These are phyloP conservation scores for Pyrus hybrid DNA, from an alignment of 331 rosid genomes.

Conservation along the genomic window DNA sequence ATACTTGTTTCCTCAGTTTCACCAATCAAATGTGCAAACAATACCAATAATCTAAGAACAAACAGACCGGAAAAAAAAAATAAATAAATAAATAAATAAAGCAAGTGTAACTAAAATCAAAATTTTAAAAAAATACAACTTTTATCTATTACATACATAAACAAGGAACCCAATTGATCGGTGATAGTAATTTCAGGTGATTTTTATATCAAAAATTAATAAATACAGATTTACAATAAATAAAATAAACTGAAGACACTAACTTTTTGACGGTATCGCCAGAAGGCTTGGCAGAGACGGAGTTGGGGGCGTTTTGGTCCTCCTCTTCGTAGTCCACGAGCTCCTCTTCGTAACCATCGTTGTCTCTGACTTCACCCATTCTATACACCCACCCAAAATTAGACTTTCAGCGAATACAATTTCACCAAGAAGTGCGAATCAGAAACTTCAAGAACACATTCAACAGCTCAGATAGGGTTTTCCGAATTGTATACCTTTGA, in stretches of 20 bases:
- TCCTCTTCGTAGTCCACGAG: conserved; percentile 94
- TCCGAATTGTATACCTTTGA: conserved; percentile 1
- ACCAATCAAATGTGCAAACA: background rate
- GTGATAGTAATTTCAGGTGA: background rate
- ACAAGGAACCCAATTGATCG: background rate
- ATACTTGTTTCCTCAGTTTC: background rate
- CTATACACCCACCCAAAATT: background rate
- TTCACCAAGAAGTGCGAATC: background rate
- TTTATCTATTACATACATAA: background rate
- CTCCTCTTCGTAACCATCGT: conserved; percentile 88
- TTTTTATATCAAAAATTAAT: background rate
- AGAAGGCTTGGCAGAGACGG: conserved; percentile 68
- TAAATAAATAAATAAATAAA: no score
- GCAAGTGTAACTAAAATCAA: background rate
- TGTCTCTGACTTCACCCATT: conserved; percentile 83
- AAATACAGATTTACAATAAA: background rate
- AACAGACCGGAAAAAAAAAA: background rate
- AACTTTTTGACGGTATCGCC: conserved; percentile 88
- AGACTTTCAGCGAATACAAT: background rate
- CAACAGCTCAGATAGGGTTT: background rate
- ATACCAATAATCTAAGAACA: background rate
- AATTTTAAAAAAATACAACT: background rate
- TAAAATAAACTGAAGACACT: background rate
- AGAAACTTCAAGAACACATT: background rate
- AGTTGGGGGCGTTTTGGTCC: conserved; percentile 80